These are phyloP conservation scores for Patellifolia procumbens DNA, from an alignment of 179 eudicot genomes.

Conservation along the genomic window DNA sequence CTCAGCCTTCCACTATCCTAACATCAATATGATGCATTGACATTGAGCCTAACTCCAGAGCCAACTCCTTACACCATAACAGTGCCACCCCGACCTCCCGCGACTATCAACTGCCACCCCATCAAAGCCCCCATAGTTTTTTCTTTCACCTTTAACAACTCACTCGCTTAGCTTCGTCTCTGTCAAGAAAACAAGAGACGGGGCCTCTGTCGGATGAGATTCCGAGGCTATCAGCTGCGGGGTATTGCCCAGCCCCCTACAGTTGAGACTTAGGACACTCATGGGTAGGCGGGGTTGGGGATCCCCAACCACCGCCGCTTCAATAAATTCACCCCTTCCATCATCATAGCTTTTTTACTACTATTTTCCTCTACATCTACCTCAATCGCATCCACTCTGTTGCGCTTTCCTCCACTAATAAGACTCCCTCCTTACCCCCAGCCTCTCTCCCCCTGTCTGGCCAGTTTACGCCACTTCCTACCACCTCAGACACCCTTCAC, in stretches of 20 bases:
- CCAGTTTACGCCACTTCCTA: no score
- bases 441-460: no score
- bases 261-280: background rate
- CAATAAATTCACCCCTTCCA: no score
- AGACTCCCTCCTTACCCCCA: no score
- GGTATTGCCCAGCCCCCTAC: no score
- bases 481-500: no score
- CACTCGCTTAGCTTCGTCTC: background rate
- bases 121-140: background rate
- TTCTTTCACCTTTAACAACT: background rate
- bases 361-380: no score
- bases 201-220: background rate
- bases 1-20: background rate
- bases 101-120: background rate
- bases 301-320: background rate
- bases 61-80: background rate
- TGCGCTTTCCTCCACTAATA: no score
- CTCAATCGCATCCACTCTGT: no score
- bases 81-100: background rate
- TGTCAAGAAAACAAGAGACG: background rate
- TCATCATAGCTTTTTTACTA: no score
- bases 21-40: background rate
- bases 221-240: no score
- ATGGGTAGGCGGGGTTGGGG: background rate
- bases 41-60: background rate